Evolutionary conservation across 2,329 filamentous ascomycete genomes (phyloP), one percentile per base, ranked within the genome.

Genomic region (Endoconidiophora polonica): DNA sequence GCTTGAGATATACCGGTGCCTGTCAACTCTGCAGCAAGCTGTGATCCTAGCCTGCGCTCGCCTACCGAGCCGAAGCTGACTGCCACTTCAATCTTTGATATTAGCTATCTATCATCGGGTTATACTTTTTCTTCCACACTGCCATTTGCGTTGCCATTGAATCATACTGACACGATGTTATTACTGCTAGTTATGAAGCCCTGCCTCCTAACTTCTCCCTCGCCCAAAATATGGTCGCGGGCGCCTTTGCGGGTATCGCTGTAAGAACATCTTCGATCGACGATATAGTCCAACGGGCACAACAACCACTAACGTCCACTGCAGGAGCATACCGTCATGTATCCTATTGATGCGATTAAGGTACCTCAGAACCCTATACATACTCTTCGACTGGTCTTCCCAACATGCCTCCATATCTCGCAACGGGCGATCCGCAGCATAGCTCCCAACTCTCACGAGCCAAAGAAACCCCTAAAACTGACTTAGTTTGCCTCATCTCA

Each of bases 301-400:
- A 29, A 37, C 26, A 44, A 26, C 18, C 14, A 29, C 38, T 49
- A 23, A 47, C 42, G 22, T 18, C 22, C 20, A 7, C 18, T 54
- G 47, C 58, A 95, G 88, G 90, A 96, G 70, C 90, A 96, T 67
- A 93, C 90, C 53, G 88, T 94, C 60, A 96, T 98, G 91, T 98
- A 98, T 63, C 91, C 91, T 18, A 84, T 98, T 62, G 91, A 98
- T 69, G 79, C 94, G 58, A 83, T 98, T 63, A 98, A 98, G 83
- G 91, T 95, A 64, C 51, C 46, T 39, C 26, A 51, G 16, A 51
- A 41, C 9, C 37, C 49, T 1, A 16, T 14, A 14, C 20, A 16
- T 16, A 5, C 18, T 43, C 9, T 5, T 42, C 29, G 16, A 5
- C 20, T 23, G n/a, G 33, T 23, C 33, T 16, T 4, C 22, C 18